phyloP scores from a whole-genome alignment of 192 early-diverging fungal genomes.

The Backusella macrospora region DNA sequence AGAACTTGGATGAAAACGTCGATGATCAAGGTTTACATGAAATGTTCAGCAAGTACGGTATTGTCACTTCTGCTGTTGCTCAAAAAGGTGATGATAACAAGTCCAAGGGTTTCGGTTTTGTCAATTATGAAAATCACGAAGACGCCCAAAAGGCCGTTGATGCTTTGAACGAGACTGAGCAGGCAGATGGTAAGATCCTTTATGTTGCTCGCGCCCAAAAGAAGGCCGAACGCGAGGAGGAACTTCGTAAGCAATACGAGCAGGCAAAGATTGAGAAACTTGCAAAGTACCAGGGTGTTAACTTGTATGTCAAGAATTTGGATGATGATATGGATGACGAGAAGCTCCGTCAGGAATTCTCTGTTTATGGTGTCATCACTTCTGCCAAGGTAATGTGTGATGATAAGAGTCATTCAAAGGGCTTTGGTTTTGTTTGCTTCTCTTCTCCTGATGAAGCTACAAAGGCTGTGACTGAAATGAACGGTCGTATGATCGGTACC shows the following conservation, averaged over 20 bases:
- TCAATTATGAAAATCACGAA: conserved; percentile 94
- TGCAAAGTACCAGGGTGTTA: conserved; percentile 98
- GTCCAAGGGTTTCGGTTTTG: conserved; percentile 95
- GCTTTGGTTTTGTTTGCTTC: conserved; percentile 99
- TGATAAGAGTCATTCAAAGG: conserved; percentile 85
- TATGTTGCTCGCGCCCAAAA: conserved; percentile 98
- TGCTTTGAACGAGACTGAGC: conserved; percentile 92
- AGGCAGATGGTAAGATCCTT: conserved; percentile 82
- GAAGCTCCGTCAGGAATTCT: conserved; percentile 94
- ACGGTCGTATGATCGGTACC: conserved; percentile 75
- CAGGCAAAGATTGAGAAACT: conserved; percentile 93
- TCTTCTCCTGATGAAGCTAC: conserved; percentile 96
- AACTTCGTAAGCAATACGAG: conserved; percentile 95
- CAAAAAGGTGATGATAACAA: conserved; percentile 76
- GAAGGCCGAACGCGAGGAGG: conserved; percentile 97
- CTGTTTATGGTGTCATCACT: conserved; percentile 94
- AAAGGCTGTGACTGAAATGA: conserved; percentile 98
- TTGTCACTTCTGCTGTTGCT: conserved; percentile 82
- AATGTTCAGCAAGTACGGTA: conserved; percentile 81
- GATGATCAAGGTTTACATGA: conserved; percentile 76
- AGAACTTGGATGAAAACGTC: conserved; percentile 88
- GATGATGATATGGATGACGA: conserved; percentile 97
- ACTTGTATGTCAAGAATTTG: conserved; percentile 98
- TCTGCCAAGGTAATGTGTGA: conserved; percentile 98
- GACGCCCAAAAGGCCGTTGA: conserved; percentile 87